Conservation (phyloP, 495 filamentous ascomycete species). For the Astrothelium macrocarpum region DNA sequence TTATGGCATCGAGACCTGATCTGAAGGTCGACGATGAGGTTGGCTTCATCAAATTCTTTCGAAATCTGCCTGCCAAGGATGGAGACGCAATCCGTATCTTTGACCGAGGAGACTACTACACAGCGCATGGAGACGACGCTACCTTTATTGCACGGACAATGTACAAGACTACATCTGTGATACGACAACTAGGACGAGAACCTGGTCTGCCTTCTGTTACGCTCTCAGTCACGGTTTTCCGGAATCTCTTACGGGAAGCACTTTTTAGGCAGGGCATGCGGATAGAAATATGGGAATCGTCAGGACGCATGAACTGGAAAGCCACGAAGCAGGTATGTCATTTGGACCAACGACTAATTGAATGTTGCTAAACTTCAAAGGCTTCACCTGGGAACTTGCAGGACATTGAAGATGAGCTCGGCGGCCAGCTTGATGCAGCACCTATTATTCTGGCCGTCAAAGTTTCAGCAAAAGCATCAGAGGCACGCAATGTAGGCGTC, state of each 20-base stretch:
- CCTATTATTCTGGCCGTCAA: slow-evolving; percentile 94
- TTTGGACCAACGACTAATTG: slow-evolving; percentile 1
- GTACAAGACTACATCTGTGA: slow-evolving; percentile 94
- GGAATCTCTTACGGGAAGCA: slow-evolving; percentile 89
- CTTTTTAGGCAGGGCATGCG: slow-evolving; percentile 84
- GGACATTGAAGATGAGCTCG: slow-evolving; percentile 93
- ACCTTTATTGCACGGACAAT: slow-evolving; percentile 88
- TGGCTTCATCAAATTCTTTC: slow-evolving; percentile 92
- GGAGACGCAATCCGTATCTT: slow-evolving; percentile 79
- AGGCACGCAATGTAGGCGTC: slow-evolving; percentile 80
- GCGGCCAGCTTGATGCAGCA: slow-evolving; percentile 74
- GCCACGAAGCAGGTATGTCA: slow-evolving; percentile 54
- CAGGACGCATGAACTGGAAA: slow-evolving; percentile 80
- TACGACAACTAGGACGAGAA: slow-evolving; percentile 76
- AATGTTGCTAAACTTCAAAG: background rate
- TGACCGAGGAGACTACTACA: slow-evolving; percentile 91
- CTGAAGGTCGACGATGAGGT: slow-evolving; percentile 94
- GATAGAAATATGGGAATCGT: slow-evolving; percentile 77
- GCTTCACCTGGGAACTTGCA: slow-evolving; percentile 94
- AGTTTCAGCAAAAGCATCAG: slow-evolving; percentile 73
- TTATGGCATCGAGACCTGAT: slow-evolving; percentile 88
- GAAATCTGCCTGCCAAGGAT: slow-evolving; percentile 57
- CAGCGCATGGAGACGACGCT: slow-evolving; percentile 85
- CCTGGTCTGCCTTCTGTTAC: slow-evolving; percentile 85
- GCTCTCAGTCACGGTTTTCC: slow-evolving; percentile 85